Conservation (phyloP, 2,329 filamentous ascomycete genomes). For the Nigrospora oryzae region DNA sequence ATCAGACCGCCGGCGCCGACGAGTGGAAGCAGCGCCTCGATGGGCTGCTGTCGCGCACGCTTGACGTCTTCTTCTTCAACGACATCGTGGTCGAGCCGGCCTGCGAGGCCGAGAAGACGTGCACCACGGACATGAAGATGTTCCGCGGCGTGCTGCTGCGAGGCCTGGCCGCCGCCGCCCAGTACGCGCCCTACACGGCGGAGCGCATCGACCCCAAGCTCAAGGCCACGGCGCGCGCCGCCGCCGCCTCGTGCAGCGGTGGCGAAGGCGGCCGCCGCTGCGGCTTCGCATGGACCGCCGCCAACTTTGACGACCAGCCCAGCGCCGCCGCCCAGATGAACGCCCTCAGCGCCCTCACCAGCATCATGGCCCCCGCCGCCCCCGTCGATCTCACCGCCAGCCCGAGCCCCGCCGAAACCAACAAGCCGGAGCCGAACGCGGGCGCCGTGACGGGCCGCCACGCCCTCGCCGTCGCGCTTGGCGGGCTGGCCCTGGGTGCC, state of each 20-base stretch:
- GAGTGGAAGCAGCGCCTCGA: conserved; percentile 37
- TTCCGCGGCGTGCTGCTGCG: conserved; percentile 52
- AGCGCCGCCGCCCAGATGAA: conserved; percentile 42
- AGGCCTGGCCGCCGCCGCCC: conserved; percentile 32
- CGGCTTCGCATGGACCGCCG: conserved; percentile 38
- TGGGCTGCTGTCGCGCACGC: conserved; percentile 35
- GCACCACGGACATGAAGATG: conserved; percentile 45
- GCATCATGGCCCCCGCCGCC: too few relatives aligned
- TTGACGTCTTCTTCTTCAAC: conserved; percentile 35
- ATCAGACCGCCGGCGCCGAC: conserved; percentile 13
- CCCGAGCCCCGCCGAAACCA: too few relatives aligned
- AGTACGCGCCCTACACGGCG: conserved; percentile 25
- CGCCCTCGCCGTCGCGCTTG: too few relatives aligned
- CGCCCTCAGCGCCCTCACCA: conserved; percentile 27
- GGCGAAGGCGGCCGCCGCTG: conserved; percentile 31
- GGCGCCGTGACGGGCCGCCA: too few relatives aligned
- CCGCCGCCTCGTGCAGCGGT: conserved; percentile 25
- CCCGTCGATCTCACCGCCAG: too few relatives aligned
- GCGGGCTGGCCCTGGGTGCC: too few relatives aligned
- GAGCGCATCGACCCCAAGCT: conserved; percentile 26
- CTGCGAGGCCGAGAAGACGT: conserved; percentile 38
- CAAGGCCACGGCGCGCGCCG: conserved; percentile 26
- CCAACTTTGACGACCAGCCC: conserved; percentile 33
- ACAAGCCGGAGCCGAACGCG: too few relatives aligned
- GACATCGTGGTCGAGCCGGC: conserved; percentile 42